Base-by-base conservation (phyloP, 2,329 filamentous ascomycete genomes). In the Ceratocystis colombiana region DNA sequence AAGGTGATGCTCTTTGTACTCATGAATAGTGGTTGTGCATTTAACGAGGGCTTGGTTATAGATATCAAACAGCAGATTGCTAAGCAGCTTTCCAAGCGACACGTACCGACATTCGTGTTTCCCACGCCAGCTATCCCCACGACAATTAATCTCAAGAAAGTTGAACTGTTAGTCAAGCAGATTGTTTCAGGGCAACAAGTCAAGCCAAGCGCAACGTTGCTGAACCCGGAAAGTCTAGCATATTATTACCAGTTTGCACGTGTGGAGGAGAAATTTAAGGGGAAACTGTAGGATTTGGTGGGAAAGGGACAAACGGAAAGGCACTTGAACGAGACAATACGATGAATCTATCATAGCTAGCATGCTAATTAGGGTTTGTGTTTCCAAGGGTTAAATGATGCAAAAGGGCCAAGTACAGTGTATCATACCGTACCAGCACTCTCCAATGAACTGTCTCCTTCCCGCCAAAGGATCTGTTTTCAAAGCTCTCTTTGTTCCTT, bases 81-180 rank as follows among this genome's bases (percentile, higher is more conserved):
- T 3, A 80, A 77, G 70, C 86, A 88, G 69, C 75, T 87, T 71
- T 89, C 86, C 53, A 85, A 86, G 73, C 78, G 89, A 65, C 90
- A 93, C 76, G 87, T 93, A 15, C 90, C 90, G 1, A 86, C 79
- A 73, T 90, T 86, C 73, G 80, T 94, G 22, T 93, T 93, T 73
- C 85, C 90, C 76, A 89, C 88, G 5, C 86, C 85, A 20, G 89
- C 89, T 70, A 91, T 94, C 72, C 90, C 89, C 68, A 88, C 86
- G 0, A 94, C 89, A 0, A 85, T 94, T 69, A 94, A 93, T 72
- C 75, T 89, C 62, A 94, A 94, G 74, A 94, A 94, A 74, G 89
- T 94, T 3, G 89, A 94, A 73, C 71, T 94, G 64, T 89, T 89
- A 0, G 87, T 94, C 37, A 94, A 94, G 76, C 87, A 89, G 72